phyloP scores from a whole-genome alignment of 768 basidiomycete species.

The Trametes punicea region DNA sequence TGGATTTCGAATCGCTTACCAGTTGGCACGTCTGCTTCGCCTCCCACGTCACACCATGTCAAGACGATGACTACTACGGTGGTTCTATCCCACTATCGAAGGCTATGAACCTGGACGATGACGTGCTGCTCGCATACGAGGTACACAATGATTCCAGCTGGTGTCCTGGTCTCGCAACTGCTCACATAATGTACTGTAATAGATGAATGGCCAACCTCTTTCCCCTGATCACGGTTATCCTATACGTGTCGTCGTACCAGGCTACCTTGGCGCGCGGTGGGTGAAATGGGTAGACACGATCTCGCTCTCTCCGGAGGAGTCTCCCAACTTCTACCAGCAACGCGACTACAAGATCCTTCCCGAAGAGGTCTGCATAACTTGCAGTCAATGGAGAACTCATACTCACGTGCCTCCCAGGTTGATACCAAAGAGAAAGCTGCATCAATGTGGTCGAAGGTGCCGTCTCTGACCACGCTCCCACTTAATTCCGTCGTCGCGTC shows the following conservation, averaged over 20 bases:
- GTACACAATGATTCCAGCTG: conserved; percentile 26
- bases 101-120: conserved; percentile 16
- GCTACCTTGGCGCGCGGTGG: conserved; percentile 67
- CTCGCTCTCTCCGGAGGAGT: conserved; percentile 50
- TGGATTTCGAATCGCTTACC: not conserved
- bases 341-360: conserved; percentile 58
- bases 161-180: too few species aligned
- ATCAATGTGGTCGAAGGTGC: conserved; percentile 12
- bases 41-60: conserved; percentile 18
- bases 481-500: conserved; percentile 19
- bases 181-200: too few species aligned
- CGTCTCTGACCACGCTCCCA: conserved; percentile 19
- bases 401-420: not conserved
- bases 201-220: conserved; percentile 66
- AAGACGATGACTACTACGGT: conserved; percentile 22
- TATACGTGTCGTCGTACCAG: conserved; percentile 65
- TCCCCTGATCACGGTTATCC: conserved; percentile 63
- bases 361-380: conserved; percentile 2
- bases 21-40: conserved; percentile 20
- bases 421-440: conserved; percentile 16
- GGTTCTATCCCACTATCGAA: conserved; percentile 18
- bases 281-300: conserved; percentile 74
- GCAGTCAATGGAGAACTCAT: conserved; percentile 40
- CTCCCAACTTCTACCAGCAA: conserved; percentile 69
- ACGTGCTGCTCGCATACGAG: conserved; percentile 18